Evolutionary conservation across 495 filamentous ascomycete genomes (phyloP).

Genomic region (Penicillium bialowiezense): DNA sequence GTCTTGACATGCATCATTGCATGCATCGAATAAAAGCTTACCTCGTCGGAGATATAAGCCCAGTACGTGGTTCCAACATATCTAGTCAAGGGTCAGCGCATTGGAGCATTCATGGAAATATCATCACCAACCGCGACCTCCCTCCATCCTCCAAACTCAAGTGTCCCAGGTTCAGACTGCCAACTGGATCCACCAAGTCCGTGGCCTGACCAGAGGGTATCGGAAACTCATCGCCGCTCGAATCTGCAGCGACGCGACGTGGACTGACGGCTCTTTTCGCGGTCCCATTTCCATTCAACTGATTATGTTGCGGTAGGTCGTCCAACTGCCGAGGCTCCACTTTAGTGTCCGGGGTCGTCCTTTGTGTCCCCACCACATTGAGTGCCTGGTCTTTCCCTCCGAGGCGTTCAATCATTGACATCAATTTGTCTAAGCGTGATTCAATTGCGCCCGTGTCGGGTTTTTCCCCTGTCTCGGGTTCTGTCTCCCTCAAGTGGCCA

Average conservation of each 20-base stretch:
- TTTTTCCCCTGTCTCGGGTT: slow-evolving; percentile 22
- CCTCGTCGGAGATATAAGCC: slow-evolving; percentile 52
- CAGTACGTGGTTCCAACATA: slow-evolving; percentile 53
- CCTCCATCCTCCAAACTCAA: slow-evolving; percentile 47
- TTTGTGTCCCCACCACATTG: slow-evolving; percentile 22
- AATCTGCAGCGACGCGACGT: slow-evolving; percentile 31
- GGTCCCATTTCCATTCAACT: slow-evolving; percentile 12
- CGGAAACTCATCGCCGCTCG: slow-evolving; percentile 45
- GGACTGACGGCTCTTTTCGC: slow-evolving; percentile 30
- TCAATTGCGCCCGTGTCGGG: slow-evolving; percentile 38
- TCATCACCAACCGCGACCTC: slow-evolving; percentile 36
- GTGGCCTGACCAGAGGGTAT: slow-evolving; percentile 45
- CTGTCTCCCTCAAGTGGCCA: slow-evolving; percentile 28
- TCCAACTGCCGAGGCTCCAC: slow-evolving; percentile 16
- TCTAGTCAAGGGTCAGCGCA: slow-evolving; percentile 24
- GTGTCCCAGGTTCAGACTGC: slow-evolving; percentile 46
- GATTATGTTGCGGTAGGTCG: slow-evolving; percentile 18
- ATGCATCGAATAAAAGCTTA: slow-evolving; percentile 14
- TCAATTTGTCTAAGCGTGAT: slow-evolving; percentile 44
- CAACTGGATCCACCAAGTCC: slow-evolving; percentile 44
- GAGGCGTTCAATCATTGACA: slow-evolving; percentile 44
- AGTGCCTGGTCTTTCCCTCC: slow-evolving; percentile 31
- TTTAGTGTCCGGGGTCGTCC: slow-evolving; percentile 20
- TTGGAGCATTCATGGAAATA: background rate
- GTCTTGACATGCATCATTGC: background rate